Base-by-base conservation (phyloP, 192 early-diverging fungal genomes). In the Coemansia sp. region DNA sequence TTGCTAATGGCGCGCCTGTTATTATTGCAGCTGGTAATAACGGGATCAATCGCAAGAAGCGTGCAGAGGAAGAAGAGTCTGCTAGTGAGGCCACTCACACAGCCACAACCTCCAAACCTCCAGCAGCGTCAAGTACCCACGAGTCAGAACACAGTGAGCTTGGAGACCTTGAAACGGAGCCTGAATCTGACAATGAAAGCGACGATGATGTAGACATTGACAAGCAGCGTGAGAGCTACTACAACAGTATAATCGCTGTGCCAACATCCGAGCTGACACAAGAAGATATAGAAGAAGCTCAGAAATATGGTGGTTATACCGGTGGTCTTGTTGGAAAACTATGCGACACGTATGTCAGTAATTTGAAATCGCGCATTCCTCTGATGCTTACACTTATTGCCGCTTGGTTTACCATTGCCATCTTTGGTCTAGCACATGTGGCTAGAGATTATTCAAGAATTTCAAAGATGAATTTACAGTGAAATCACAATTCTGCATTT, bases 261-360 rank as follows among this genome's bases (percentile, higher is more conserved):
- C 65, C 72, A 12, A 68, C 65, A 5, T 52, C 62, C 15, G 71
- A 69, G 21, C 63, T 73, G 48, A 68, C 58, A 12, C 65, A 63
- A 36, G 69, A 71, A 45, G 67, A 73, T 3, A 61, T 80, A 1
- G 57, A 66, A 55, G 66, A 56, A 13, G 82, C 74, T 11, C 74
- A 76, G 48, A 67, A 68, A 57, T 78, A 63, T 47, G 69, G 63
- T 42, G 82, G 82, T 8, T 84, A 77, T 60, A 84, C 82, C 3
- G 82, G 82, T 8, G 82, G 82, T 6, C 12, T 80, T 6, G 54
- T 84, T 43, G 74, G 72, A 21, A 72, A 68, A 58, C 64, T 84
- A 21, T 67, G 74, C 47, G 77, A 79, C 52, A 36, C 21, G 36
- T 84, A 84, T 26, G 52, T 84, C 18, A 41, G 26, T 1, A 39